Percentiles rank a stretch among this genome's conserved stretches.
phyloP scores from a whole-genome alignment of 441 rosid genomes.

The Codiaeum variegatum region DNA sequence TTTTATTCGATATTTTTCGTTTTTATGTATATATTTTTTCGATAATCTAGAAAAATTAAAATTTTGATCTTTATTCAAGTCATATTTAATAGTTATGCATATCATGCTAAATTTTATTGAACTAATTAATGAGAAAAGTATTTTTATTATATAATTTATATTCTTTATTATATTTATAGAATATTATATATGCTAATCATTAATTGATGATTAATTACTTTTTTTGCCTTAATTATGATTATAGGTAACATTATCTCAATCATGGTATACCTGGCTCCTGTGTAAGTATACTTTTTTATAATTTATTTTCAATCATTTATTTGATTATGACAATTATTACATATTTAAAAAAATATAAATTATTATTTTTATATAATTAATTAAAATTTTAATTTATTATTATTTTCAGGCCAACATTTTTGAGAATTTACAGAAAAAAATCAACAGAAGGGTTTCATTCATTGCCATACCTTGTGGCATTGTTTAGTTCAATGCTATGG shows the following conservation, averaged over 20 bases:
- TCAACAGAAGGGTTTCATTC: constrained; percentile 73
- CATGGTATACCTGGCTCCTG: constrained; percentile 70
- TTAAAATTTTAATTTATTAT: neutral
- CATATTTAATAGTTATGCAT: too few relatives aligned
- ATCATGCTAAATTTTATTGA: too few relatives aligned
- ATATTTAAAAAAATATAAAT: too few relatives aligned
- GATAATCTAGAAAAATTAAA: too few relatives aligned
- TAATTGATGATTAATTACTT: constrained; percentile 5
- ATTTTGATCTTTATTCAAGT: too few relatives aligned
- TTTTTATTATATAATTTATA: neutral
- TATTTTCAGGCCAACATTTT: constrained; percentile 64
- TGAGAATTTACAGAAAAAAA: constrained; percentile 55
- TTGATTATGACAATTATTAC: neutral
- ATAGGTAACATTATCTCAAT: constrained; percentile 74
- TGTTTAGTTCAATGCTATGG: constrained; percentile 88
- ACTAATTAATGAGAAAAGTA: too few relatives aligned
- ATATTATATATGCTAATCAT: neutral
- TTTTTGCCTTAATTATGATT: neutral
- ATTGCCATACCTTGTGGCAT: constrained; percentile 73
- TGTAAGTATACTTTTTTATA: constrained; percentile 43
- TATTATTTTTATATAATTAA: neutral
- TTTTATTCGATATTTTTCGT: neutral
- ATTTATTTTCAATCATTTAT: too few relatives aligned
- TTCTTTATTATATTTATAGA: neutral
- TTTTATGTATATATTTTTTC: too few relatives aligned